Percentiles rank a stretch among this genome's conserved stretches.
Conservation (phyloP, 306 rosid genomes). For the Prunus mongolica region DNA sequence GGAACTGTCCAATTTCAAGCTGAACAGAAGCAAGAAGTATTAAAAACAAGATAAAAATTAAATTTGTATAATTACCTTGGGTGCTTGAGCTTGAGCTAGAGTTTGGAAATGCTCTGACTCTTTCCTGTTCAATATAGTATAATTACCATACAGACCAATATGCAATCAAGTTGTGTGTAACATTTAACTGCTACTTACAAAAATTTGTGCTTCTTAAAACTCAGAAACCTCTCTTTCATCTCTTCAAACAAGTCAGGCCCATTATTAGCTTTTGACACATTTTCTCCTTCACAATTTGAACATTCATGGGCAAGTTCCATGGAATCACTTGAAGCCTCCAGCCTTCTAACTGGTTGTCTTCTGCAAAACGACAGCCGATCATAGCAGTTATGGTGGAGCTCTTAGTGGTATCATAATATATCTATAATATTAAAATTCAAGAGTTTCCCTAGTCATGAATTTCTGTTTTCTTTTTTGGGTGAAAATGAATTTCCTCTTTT, state of each 20-base stretch:
- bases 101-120: slow-evolving; percentile 56
- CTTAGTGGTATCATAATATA: background rate
- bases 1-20: slow-evolving; percentile 10
- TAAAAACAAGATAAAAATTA: background rate
- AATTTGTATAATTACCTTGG: slow-evolving; percentile 49
- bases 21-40: background rate
- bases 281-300: slow-evolving; percentile 14
- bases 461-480: no score
- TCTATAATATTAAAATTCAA: background rate
- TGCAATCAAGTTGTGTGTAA: background rate
- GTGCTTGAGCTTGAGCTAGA: slow-evolving; percentile 71
- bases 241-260: slow-evolving; percentile 46
- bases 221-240: slow-evolving; percentile 67
- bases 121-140: slow-evolving; percentile 48
- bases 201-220: slow-evolving; percentile 60
- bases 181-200: slow-evolving; percentile 45
- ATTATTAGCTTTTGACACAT: slow-evolving; percentile 27
- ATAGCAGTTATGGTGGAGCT: background rate
- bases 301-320: slow-evolving; percentile 19
- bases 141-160: background rate
- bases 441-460: background rate
- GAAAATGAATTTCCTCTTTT: no score
- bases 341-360: slow-evolving; percentile 23
- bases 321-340: slow-evolving; percentile 25
- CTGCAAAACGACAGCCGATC: slow-evolving; percentile 14